Evolutionary conservation across 2,329 filamentous ascomycete genomes (phyloP).

Genomic region (Neospermospora avenae): DNA sequence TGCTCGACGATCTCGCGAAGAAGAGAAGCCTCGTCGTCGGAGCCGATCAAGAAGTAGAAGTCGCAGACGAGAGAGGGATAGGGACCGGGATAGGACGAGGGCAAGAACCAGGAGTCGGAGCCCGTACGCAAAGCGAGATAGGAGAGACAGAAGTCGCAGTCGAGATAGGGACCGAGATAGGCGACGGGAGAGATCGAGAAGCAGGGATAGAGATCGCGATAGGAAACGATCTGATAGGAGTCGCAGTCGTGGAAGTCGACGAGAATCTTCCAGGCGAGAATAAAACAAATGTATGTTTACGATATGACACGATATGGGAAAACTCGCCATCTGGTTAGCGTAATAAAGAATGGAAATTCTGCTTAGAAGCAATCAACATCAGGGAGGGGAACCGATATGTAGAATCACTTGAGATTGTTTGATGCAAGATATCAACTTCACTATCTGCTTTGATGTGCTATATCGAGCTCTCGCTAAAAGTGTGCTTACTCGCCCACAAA

Average conservation of each 20-base stretch:
- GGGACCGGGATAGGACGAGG: constrained; percentile 21
- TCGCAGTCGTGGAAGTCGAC: constrained; percentile 4
- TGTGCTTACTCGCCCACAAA: neutral
- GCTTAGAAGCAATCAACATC: too few relatives aligned
- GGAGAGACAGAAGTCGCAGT: constrained; percentile 24
- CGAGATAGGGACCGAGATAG: constrained; percentile 23
- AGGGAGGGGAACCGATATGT: too few relatives aligned
- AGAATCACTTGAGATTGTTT: too few relatives aligned
- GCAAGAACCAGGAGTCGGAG: constrained; percentile 21
- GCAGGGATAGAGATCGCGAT: constrained; percentile 24
- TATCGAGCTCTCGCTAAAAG: too few relatives aligned
- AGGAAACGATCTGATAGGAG: constrained; percentile 10
- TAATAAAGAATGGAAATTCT: too few relatives aligned
- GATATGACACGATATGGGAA: neutral
- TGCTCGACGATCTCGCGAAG: constrained; percentile 17
- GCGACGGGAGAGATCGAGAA: constrained; percentile 20
- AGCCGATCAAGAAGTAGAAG: constrained; percentile 23
- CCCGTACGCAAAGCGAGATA: constrained; percentile 17
- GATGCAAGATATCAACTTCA: too few relatives aligned
- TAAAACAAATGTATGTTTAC: neutral
- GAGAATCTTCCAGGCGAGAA: constrained; percentile 5
- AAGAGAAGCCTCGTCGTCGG: constrained; percentile 17
- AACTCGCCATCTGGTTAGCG: neutral
- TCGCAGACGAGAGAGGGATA: constrained; percentile 22
- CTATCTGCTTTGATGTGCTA: too few relatives aligned